Evolutionary conservation across 1,284 basidiomycete genomes (phyloP).

Genomic region (Cutaneotrichosporon spelunceum): DNA sequence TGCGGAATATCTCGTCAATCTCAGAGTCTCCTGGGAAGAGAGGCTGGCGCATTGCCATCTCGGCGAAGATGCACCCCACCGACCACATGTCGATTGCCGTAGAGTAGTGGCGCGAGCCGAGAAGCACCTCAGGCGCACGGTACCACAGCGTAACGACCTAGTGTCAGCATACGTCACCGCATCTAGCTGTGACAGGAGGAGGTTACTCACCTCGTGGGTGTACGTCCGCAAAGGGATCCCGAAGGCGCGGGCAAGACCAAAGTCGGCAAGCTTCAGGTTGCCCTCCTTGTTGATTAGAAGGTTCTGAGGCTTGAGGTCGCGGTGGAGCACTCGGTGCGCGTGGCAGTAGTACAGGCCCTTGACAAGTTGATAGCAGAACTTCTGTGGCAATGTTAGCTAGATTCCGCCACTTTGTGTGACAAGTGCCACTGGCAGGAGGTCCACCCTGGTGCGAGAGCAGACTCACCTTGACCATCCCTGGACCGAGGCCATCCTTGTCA

Average conservation of each 20-base stretch:
- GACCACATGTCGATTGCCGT: conserved; percentile 99
- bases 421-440: neutral
- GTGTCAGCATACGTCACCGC: conserved; percentile 11
- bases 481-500: conserved; percentile 89
- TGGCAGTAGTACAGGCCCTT: conserved; percentile 99
- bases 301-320: conserved; percentile 97
- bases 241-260: conserved; percentile 90
- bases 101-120: conserved; percentile 95
- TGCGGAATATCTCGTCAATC: conserved; percentile 99
- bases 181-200: neutral
- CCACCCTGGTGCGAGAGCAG: neutral
- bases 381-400: conserved; percentile 29
- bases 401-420: neutral
- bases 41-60: conserved; percentile 75
- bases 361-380: conserved; percentile 74
- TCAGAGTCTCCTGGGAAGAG: conserved; percentile 98
- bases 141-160: conserved; percentile 99
- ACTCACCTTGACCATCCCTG: conserved; percentile 89
- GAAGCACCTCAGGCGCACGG: conserved; percentile 93
- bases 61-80: conserved; percentile 97
- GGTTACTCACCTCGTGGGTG: conserved; percentile 73
- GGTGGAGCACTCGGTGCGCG: conserved; percentile 95
- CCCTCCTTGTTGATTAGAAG: conserved; percentile 95
- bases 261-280: conserved; percentile 93
- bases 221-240: conserved; percentile 95